Conservation (phyloP, 345 rosid species). For the Camelina hispida region DNA sequence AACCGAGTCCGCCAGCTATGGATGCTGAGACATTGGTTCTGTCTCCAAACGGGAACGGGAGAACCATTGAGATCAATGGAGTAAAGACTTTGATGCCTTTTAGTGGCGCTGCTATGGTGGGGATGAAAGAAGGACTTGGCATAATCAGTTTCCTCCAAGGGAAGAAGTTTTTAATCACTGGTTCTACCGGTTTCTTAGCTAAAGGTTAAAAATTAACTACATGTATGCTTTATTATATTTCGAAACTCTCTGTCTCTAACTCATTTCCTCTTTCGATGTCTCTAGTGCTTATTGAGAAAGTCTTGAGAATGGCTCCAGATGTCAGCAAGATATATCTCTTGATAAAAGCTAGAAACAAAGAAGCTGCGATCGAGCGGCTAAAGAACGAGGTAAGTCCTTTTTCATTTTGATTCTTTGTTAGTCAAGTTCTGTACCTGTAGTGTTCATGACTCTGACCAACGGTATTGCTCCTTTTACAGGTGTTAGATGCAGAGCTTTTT, state of each 20-base stretch:
- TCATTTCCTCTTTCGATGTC: background rate
- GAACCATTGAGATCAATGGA: slow-evolving; percentile 50
- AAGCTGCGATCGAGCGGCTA: slow-evolving; percentile 75
- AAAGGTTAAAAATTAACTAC: slow-evolving; percentile 57
- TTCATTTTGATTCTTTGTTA: background rate
- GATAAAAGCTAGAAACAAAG: slow-evolving; percentile 78
- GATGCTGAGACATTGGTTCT: slow-evolving; percentile 64
- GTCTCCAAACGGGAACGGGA: slow-evolving; percentile 60
- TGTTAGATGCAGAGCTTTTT: slow-evolving; percentile 82
- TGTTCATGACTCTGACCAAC: slow-evolving; percentile 20
- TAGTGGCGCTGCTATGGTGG: slow-evolving; percentile 52
- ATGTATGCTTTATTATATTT: background rate
- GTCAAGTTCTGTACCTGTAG: background rate
- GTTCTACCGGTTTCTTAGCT: slow-evolving; percentile 94
- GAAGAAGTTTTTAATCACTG: slow-evolving; percentile 75
- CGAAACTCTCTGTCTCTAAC: background rate
- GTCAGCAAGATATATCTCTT: slow-evolving; percentile 85
- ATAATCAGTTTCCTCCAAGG: slow-evolving; percentile 82
- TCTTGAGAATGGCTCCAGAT: slow-evolving; percentile 78
- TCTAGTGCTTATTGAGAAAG: slow-evolving; percentile 89
- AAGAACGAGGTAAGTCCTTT: slow-evolving; percentile 64
- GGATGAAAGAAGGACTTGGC: slow-evolving; percentile 81
- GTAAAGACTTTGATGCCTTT: slow-evolving; percentile 64
- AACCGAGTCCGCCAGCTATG: slow-evolving; percentile 51
- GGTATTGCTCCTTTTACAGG: slow-evolving; percentile 47